Percentiles rank a stretch among this genome's conserved stretches.
phyloP scores from a whole-genome alignment of 2,329 filamentous ascomycete species.

The Cladosporium sp. region DNA sequence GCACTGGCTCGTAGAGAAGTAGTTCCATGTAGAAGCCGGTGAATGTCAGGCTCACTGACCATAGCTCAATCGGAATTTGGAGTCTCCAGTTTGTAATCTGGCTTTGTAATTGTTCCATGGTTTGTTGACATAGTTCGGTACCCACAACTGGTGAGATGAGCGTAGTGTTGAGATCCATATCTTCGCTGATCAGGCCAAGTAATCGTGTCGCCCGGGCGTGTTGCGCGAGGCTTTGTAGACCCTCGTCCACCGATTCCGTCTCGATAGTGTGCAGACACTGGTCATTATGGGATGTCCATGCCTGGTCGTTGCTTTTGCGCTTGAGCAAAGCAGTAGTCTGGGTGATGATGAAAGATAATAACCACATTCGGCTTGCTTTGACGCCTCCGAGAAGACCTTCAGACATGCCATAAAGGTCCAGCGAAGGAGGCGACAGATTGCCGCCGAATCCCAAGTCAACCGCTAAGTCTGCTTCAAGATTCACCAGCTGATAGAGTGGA shows the following conservation, averaged over 20 bases:
- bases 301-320: slow-evolving; percentile 24
- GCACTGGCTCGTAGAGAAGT: slow-evolving; percentile 34
- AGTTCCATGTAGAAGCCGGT: slow-evolving; percentile 33
- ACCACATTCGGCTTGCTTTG: slow-evolving; percentile 26
- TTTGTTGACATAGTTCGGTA: slow-evolving; percentile 26
- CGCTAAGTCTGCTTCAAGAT: slow-evolving; percentile 75
- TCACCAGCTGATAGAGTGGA: slow-evolving; percentile 83
- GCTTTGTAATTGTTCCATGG: slow-evolving; percentile 28
- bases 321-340: slow-evolving; percentile 24
- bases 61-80: slow-evolving; percentile 26
- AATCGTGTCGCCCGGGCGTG: slow-evolving; percentile 32
- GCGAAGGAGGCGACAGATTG: slow-evolving; percentile 1
- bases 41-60: slow-evolving; percentile 26
- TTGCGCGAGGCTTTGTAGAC: slow-evolving; percentile 28
- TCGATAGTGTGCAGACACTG: slow-evolving; percentile 29
- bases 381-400: slow-evolving; percentile 13
- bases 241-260: slow-evolving; percentile 15
- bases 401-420: background rate
- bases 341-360: slow-evolving; percentile 27
- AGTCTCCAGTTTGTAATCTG: slow-evolving; percentile 32
- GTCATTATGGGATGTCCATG: slow-evolving; percentile 30
- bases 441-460: slow-evolving; percentile 74
- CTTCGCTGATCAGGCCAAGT: slow-evolving; percentile 28
- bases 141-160: slow-evolving; percentile 26
- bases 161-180: slow-evolving; percentile 27